Conservation (phyloP, 2,329 filamentous ascomycete genomes). For the Gaeumannomyces tritici region DNA sequence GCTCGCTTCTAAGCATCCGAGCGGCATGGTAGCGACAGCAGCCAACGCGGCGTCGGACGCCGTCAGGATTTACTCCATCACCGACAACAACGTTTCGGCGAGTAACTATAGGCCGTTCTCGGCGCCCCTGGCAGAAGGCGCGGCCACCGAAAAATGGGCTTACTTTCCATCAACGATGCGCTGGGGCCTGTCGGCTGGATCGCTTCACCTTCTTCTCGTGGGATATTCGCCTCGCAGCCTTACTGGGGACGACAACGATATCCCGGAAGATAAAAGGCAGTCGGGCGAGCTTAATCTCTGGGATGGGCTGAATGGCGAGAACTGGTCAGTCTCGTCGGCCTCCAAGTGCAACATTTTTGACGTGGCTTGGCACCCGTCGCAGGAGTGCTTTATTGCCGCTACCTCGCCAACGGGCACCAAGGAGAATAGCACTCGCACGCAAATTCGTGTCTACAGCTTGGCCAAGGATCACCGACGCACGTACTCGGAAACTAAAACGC, state of each 20-base stretch:
- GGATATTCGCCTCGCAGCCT: slow-evolving; percentile 53
- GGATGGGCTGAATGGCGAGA: slow-evolving; percentile 34
- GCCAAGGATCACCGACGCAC: slow-evolving; percentile 10
- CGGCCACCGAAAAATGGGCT: slow-evolving; percentile 40
- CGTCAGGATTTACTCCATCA: slow-evolving; percentile 45
- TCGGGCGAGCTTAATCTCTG: slow-evolving; percentile 52
- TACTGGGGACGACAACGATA: slow-evolving; percentile 42
- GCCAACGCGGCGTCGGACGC: slow-evolving; percentile 44
- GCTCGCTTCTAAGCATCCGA: slow-evolving; percentile 35
- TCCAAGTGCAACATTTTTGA: slow-evolving; percentile 55
- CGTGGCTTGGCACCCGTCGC: slow-evolving; percentile 50
- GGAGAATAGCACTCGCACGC: slow-evolving; percentile 38
- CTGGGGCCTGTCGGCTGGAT: slow-evolving; percentile 37
- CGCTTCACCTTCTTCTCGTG: slow-evolving; percentile 44
- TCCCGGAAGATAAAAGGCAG: slow-evolving; percentile 47
- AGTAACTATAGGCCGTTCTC: slow-evolving; percentile 30
- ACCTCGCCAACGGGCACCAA: slow-evolving; percentile 41
- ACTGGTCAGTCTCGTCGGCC: slow-evolving; percentile 38
- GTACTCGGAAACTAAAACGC: slow-evolving; percentile 38
- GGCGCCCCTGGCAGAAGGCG: slow-evolving; percentile 25
- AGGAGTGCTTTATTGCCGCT: slow-evolving; percentile 44
- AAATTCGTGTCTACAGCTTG: slow-evolving; percentile 43
- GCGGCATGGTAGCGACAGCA: slow-evolving; percentile 46
- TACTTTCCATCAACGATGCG: slow-evolving; percentile 55
- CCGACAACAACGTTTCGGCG: slow-evolving; percentile 21